phyloP scores from a whole-genome alignment of 192 early-diverging fungal genomes.

The Linnemannia hyalina region DNA sequence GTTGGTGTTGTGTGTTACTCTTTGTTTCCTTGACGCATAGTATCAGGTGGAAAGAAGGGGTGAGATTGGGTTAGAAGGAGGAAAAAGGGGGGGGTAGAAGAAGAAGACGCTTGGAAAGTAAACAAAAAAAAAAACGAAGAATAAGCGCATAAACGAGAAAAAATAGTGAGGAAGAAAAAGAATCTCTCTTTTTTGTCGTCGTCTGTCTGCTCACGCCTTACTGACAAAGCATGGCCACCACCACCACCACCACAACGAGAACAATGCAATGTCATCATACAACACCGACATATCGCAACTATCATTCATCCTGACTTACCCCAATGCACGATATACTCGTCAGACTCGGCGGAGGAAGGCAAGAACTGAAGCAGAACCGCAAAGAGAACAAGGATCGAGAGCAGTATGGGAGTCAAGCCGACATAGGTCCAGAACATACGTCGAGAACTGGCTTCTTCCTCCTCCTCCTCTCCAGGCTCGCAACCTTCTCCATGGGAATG shows the following conservation, averaged over 20 bases:
- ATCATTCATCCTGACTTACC: constrained; percentile 15
- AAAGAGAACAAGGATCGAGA: constrained; percentile 36
- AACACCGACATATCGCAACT: neutral
- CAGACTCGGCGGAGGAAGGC: constrained; percentile 2
- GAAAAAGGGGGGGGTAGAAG: neutral
- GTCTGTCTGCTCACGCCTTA: neutral
- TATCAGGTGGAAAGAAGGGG: neutral
- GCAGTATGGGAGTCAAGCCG: constrained; percentile 21
- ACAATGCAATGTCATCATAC: neutral
- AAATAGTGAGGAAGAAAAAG: neutral
- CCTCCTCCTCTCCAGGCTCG: neutral
- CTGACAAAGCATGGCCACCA: neutral
- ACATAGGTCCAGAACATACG: constrained; percentile 48
- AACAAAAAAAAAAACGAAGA: neutral
- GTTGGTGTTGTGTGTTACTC: neutral
- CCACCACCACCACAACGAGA: neutral
- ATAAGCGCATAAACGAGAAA: neutral
- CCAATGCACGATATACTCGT: constrained; percentile 28
- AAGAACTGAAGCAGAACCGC: constrained; percentile 28
- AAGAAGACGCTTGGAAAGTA: neutral
- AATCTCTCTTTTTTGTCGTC: neutral
- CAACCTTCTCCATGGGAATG: neutral
- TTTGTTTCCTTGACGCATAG: neutral
- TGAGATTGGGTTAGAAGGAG: neutral
- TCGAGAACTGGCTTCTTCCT: constrained; percentile 15